phyloP scores from a whole-genome alignment of 306 rosid species.

The Phaseolus lunatus region DNA sequence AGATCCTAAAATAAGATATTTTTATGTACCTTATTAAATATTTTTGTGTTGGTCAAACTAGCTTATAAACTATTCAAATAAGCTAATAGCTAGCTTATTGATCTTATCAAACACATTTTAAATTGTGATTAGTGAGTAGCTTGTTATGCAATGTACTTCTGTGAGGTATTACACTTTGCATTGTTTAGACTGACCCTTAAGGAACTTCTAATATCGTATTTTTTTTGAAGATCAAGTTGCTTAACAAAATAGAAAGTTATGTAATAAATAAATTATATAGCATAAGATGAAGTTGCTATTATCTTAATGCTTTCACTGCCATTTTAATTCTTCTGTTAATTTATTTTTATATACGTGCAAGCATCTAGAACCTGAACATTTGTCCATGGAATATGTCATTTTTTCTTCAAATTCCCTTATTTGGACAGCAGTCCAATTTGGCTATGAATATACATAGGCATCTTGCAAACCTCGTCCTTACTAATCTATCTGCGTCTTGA shows the following conservation, averaged over 20 bases:
- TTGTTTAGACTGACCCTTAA: slow-evolving; percentile 12
- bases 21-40: too few species aligned
- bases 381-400: slow-evolving; percentile 1
- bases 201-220: neutral
- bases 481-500: neutral
- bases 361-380: neutral
- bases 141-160: neutral
- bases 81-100: too few species aligned
- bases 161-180: neutral
- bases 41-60: too few species aligned
- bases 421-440: neutral
- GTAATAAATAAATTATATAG: neutral
- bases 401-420: neutral
- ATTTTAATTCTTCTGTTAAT: neutral
- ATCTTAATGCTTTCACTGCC: neutral
- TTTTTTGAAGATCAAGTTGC: neutral
- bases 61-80: too few species aligned
- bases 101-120: too few species aligned
- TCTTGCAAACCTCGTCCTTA: neutral
- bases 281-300: neutral
- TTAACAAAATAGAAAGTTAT: neutral
- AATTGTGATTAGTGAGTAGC: neutral
- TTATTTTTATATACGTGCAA: slow-evolving; percentile 9
- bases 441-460: neutral
- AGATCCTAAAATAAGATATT: too few species aligned